A percentile compares a stretch with the other conserved stretches of the same genome.
phyloP scores from a whole-genome alignment of 2,329 filamentous ascomycete species.

The Rhinocladiella similis region DNA sequence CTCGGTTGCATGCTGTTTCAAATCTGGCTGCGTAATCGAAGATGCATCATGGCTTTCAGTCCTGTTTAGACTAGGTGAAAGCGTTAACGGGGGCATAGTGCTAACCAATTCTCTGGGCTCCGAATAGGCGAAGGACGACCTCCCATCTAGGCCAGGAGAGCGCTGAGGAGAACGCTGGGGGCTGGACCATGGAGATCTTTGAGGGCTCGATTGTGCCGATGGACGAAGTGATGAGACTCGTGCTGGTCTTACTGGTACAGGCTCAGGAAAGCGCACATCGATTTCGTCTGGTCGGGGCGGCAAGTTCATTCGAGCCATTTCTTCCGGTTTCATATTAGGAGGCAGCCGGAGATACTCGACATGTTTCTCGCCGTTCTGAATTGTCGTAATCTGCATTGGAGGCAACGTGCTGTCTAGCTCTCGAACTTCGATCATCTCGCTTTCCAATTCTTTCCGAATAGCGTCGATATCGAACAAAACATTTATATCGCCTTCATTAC shows the following conservation, averaged over 20 bases:
- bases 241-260: slow-evolving; percentile 8
- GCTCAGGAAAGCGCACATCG: slow-evolving; percentile 21
- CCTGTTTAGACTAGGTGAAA: slow-evolving; percentile 15
- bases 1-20: slow-evolving; percentile 24
- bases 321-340: slow-evolving; percentile 24
- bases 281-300: slow-evolving; percentile 30
- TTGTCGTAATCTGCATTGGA: slow-evolving; percentile 70
- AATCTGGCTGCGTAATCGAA: slow-evolving; percentile 18
- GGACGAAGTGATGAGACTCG: slow-evolving; percentile 17
- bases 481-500: slow-evolving; percentile 47
- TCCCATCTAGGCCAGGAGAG: neutral
- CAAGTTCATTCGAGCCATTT: slow-evolving; percentile 28
- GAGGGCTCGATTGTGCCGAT: slow-evolving; percentile 13
- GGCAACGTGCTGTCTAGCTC: slow-evolving; percentile 87
- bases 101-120: slow-evolving; percentile 27
- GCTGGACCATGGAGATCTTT: slow-evolving; percentile 14
- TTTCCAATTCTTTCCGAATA: slow-evolving; percentile 80
- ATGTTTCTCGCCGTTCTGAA: slow-evolving; percentile 28
- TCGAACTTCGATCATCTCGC: slow-evolving; percentile 68
- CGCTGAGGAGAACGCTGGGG: slow-evolving; percentile 18
- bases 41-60: slow-evolving; percentile 20
- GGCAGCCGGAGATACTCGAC: slow-evolving; percentile 28
- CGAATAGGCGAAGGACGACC: slow-evolving; percentile 8
- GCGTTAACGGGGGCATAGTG: slow-evolving; percentile 26
- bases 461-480: slow-evolving; percentile 95